Evolutionary conservation across 495 filamentous ascomycete genomes (phyloP).

Genomic region (Darksidea phi): DNA sequence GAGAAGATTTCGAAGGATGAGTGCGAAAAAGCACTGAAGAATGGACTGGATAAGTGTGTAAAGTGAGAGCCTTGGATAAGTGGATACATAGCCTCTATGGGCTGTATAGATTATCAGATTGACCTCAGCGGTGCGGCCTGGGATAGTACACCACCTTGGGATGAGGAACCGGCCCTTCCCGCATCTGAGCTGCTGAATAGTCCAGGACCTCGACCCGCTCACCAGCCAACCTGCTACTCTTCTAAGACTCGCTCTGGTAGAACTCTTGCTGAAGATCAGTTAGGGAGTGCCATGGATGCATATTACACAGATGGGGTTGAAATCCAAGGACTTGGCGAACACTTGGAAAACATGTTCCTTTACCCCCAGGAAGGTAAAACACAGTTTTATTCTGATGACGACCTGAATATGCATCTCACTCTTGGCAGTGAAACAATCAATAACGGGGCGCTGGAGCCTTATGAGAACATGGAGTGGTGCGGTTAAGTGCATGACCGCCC

Average conservation of each 20-base stretch:
- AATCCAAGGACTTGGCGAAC: background rate
- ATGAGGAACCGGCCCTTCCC: no score
- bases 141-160: no score
- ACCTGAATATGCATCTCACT: background rate
- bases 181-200: no score
- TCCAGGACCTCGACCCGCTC: background rate
- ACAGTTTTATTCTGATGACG: background rate
- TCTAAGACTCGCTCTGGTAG: background rate
- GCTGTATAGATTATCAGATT: no score
- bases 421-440: slow-evolving; percentile 2
- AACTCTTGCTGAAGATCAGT: background rate
- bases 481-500: background rate
- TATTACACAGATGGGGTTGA: background rate
- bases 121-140: no score
- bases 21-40: no score
- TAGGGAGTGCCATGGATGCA: background rate
- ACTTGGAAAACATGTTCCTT: background rate
- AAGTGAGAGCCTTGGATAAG: no score
- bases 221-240: background rate
- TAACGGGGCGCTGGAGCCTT: background rate
- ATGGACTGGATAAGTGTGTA: no score
- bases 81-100: no score
- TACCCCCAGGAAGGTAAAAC: background rate
- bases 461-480: slow-evolving; percentile 6
- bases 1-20: no score